phyloP scores from a whole-genome alignment of 352 stramenopile species.

The Globisporangium cederbergense region DNA sequence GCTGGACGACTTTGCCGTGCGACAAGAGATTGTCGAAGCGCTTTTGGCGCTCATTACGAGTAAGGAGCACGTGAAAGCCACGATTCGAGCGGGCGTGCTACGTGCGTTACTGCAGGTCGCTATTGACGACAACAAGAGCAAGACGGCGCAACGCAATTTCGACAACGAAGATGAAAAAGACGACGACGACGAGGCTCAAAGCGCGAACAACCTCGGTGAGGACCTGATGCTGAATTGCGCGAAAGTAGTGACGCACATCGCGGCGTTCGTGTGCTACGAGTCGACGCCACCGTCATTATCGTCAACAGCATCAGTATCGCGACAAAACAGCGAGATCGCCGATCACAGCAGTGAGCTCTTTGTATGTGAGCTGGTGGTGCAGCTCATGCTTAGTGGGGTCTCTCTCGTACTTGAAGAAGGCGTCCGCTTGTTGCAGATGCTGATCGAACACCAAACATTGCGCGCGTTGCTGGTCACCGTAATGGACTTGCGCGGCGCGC shows the following conservation, averaged over 20 bases:
- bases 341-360: constrained; percentile 11
- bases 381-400: constrained; percentile 50
- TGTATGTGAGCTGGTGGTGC: constrained; percentile 47
- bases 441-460: constrained; percentile 36
- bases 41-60: constrained; percentile 27
- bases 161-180: constrained; percentile 1
- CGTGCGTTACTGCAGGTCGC: constrained; percentile 46
- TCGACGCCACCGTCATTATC: background rate
- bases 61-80: constrained; percentile 51
- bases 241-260: constrained; percentile 14
- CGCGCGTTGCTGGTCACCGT: constrained; percentile 25
- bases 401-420: constrained; percentile 53
- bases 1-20: constrained; percentile 22
- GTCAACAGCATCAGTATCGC: background rate
- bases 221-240: constrained; percentile 11
- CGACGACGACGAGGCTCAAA: background rate
- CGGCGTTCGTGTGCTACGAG: constrained; percentile 14
- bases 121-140: constrained; percentile 23
- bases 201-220: constrained; percentile 4
- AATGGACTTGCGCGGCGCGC: constrained; percentile 51
- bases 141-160: background rate
- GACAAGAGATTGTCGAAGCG: constrained; percentile 28
- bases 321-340: background rate
- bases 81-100: constrained; percentile 34
- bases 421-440: constrained; percentile 56